Percentiles rank a stretch among this genome's conserved stretches.
Evolutionary conservation across 306 rosid genomes (phyloP).

Genomic region (Psophocarpus tetragonolobus): DNA sequence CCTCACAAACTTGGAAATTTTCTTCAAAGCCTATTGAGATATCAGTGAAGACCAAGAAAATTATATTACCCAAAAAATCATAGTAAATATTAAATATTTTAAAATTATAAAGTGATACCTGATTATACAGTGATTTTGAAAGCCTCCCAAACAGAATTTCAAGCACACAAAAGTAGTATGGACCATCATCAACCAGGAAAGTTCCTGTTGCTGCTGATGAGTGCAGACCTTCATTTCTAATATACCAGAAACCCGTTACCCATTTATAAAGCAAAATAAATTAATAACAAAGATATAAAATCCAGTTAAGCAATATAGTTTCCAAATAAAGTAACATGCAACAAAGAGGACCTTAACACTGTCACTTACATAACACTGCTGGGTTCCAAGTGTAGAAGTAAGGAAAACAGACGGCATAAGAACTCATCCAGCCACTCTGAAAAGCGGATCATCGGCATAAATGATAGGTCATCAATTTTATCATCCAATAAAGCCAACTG

Average conservation of each 20-base stretch:
- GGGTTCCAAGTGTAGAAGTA: constrained; percentile 93
- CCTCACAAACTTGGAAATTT: constrained; percentile 90
- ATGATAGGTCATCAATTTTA: constrained; percentile 64
- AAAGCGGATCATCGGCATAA: constrained; percentile 83
- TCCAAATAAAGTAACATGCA: constrained; percentile 28
- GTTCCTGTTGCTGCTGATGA: constrained; percentile 92
- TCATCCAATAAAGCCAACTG: constrained; percentile 93
- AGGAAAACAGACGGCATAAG: constrained; percentile 91
- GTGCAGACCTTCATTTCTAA: constrained; percentile 89
- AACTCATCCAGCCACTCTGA: constrained; percentile 99
- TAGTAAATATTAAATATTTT: constrained; percentile 1
- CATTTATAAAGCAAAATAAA: constrained; percentile 13
- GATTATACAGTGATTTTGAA: constrained; percentile 70
- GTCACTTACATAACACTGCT: constrained; percentile 85
- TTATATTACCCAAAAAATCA: constrained; percentile 16
- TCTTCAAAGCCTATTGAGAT: constrained; percentile 80
- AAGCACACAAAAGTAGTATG: constrained; percentile 93
- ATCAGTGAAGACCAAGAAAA: constrained; percentile 30
- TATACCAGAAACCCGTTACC: constrained; percentile 45
- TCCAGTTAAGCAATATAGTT: constrained; percentile 12
- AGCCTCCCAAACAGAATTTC: constrained; percentile 96
- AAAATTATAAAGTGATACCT: constrained; percentile 54
- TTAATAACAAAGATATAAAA: constrained; percentile 22
- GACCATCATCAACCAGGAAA: constrained; percentile 96
- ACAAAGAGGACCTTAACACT: constrained; percentile 24